Evolutionary conservation across 805 yeast species (phyloP).

Genomic region (Lipomyces sp.): DNA sequence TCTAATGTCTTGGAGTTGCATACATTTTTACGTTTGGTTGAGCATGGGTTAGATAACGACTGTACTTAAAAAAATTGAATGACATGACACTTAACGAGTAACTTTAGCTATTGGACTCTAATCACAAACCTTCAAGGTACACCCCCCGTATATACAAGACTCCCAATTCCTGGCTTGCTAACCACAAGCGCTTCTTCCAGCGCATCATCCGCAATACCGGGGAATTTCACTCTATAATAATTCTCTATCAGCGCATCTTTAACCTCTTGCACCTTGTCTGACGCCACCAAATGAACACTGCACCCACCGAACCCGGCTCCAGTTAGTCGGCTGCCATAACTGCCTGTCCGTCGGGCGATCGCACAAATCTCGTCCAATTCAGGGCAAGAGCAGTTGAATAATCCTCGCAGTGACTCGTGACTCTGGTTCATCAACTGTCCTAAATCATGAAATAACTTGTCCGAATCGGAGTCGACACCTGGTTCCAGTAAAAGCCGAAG

Average conservation of each 20-base stretch:
- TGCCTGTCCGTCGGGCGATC: slow-evolving; percentile 60
- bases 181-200: slow-evolving; percentile 33
- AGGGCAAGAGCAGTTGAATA: slow-evolving; percentile 60
- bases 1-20: no score
- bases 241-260: slow-evolving; percentile 1
- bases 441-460: slow-evolving; percentile 42
- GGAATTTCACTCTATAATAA: slow-evolving; percentile 17
- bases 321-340: slow-evolving; percentile 68
- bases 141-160: slow-evolving; percentile 9
- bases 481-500: slow-evolving; percentile 22
- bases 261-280: slow-evolving; percentile 7
- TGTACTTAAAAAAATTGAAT: no score
- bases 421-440: slow-evolving; percentile 65
- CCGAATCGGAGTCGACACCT: neutral
- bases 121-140: neutral
- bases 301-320: slow-evolving; percentile 84
- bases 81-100: no score
- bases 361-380: slow-evolving; percentile 59
- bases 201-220: slow-evolving; percentile 6
- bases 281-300: slow-evolving; percentile 61
- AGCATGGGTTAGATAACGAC: no score
- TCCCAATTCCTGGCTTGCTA: slow-evolving; percentile 60
- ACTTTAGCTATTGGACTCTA: no score
- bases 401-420: slow-evolving; percentile 56
- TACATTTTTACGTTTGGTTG: no score